phyloP scores from a whole-genome alignment of 306 rosid species.

The Inga laurina region DNA sequence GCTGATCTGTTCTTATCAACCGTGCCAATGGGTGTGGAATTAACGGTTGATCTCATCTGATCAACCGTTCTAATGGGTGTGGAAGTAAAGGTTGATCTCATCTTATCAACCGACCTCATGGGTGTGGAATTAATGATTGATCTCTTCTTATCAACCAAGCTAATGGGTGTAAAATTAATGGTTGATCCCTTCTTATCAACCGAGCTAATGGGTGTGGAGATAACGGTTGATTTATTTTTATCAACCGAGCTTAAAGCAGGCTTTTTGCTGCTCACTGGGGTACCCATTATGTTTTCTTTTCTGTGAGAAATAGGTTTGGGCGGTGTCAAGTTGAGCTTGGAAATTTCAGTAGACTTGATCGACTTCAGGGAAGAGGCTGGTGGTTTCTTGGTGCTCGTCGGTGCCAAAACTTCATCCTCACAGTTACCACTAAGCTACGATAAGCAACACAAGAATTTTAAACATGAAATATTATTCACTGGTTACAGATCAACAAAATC shows the following conservation, averaged over 20 bases:
- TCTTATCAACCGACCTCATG: constrained; percentile 61
- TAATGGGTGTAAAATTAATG: neutral
- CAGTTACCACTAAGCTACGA: constrained; percentile 39
- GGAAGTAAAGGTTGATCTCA: constrained; percentile 59
- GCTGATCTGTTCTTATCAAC: constrained; percentile 62
- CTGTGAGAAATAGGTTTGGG: constrained; percentile 42
- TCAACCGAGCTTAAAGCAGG: constrained; percentile 44
- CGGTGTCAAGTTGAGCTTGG: constrained; percentile 58
- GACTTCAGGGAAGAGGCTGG: constrained; percentile 50
- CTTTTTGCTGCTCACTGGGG: constrained; percentile 59
- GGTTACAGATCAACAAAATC: neutral
- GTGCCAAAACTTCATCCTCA: constrained; percentile 45
- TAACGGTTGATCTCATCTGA: constrained; percentile 61
- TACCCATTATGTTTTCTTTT: constrained; percentile 42
- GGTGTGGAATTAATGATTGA: constrained; percentile 75
- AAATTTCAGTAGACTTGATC: constrained; percentile 38
- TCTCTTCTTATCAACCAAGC: constrained; percentile 57
- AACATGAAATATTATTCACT: neutral
- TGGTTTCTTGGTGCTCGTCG: constrained; percentile 52
- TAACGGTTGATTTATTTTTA: neutral
- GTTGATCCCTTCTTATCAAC: constrained; percentile 52
- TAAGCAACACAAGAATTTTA: neutral
- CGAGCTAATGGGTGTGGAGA: neutral
- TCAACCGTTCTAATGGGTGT: constrained; percentile 71
- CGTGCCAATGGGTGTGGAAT: constrained; percentile 67